phyloP scores from a whole-genome alignment of 441 rosid genomes.

The Bocquillonia castaneifolia region DNA sequence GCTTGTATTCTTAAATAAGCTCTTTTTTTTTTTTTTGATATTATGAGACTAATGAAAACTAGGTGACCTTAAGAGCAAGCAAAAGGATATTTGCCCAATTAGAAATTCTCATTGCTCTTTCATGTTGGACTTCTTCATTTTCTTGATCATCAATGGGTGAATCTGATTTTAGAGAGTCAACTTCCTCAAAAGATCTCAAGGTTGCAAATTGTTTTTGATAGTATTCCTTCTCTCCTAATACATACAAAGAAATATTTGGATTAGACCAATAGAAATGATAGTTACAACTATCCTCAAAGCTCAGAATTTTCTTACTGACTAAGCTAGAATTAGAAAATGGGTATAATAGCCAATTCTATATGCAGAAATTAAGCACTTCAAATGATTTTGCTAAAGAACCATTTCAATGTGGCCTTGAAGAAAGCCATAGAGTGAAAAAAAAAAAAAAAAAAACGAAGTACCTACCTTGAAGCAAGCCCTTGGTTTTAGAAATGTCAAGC shows the following conservation, averaged over 20 bases:
- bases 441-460: no score
- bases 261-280: neutral
- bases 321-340: neutral
- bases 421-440: no score
- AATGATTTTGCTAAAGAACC: slow-evolving; percentile 1
- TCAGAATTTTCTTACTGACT: neutral
- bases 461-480: slow-evolving; percentile 46
- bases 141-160: slow-evolving; percentile 31
- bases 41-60: neutral
- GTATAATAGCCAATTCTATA: neutral
- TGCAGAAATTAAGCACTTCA: neutral
- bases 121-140: slow-evolving; percentile 41
- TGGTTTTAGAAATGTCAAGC: slow-evolving; percentile 42
- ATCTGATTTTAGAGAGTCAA: slow-evolving; percentile 40
- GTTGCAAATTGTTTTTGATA: slow-evolving; percentile 68
- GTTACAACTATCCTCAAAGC: neutral
- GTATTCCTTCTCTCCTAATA: slow-evolving; percentile 68
- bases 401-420: no score
- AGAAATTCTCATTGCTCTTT: slow-evolving; percentile 74
- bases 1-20: no score
- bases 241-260: neutral
- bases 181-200: slow-evolving; percentile 71
- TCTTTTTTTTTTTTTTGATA: no score
- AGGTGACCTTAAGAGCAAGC: slow-evolving; percentile 52
- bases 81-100: slow-evolving; percentile 34